A percentile compares a stretch with the other conserved stretches of the same genome.
These are phyloP conservation scores for Termitomyces sp. DNA, from an alignment of 768 basidiomycete species.

Conservation along the genomic window DNA sequence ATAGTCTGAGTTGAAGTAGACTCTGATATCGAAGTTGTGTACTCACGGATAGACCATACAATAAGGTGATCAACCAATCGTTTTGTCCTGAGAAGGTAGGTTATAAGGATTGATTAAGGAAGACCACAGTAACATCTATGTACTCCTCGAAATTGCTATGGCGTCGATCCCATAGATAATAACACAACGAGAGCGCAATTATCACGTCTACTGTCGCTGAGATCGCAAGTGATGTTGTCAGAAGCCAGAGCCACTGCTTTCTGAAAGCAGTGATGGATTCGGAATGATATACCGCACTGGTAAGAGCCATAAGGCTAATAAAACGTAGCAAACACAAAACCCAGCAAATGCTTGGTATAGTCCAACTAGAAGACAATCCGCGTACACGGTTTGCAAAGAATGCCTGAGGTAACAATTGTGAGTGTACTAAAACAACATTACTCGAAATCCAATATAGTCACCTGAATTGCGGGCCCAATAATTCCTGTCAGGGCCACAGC, in stretches of 20 bases:
- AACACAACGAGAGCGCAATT: constrained; percentile 6
- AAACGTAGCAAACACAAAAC: constrained; percentile 3
- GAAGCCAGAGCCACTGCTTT: constrained; percentile 7
- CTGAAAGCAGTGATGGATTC: constrained; percentile 2
- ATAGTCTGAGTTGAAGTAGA: neutral
- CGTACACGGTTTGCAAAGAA: constrained; percentile 14
- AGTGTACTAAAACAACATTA: neutral
- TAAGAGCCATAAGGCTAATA: constrained; percentile 6
- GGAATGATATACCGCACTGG: neutral
- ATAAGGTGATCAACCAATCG: constrained; percentile 11
- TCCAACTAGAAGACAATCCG: neutral
- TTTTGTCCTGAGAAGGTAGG: constrained; percentile 4
- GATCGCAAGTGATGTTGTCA: constrained; percentile 3
- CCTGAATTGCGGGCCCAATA: constrained; percentile 9
- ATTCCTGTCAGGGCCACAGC: constrained; percentile 6
- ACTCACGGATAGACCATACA: constrained; percentile 12
- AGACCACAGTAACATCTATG: neutral
- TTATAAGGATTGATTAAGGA: neutral
- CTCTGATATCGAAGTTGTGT: no score
- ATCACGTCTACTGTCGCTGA: constrained; percentile 10
- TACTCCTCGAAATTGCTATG: constrained; percentile 1
- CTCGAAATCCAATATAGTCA: neutral
- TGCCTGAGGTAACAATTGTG: constrained; percentile 3
- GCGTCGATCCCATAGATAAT: constrained; percentile 4
- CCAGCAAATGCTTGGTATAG: constrained; percentile 8